Evolutionary conservation across 768 basidiomycete genomes (phyloP).

Genomic region (Gloeostereum incarnatum): DNA sequence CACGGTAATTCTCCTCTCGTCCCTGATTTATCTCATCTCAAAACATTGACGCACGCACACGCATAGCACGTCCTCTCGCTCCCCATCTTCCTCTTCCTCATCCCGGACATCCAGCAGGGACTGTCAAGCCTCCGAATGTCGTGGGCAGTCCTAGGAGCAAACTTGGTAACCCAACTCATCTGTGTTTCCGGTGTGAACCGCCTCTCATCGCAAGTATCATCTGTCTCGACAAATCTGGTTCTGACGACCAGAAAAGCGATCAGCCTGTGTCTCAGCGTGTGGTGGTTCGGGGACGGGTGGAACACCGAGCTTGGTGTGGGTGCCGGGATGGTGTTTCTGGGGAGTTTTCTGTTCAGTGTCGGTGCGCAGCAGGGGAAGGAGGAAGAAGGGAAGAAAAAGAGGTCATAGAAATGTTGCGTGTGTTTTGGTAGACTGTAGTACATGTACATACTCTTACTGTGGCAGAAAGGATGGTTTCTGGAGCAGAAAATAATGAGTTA

Average conservation of each 20-base stretch:
- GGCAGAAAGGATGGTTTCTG: too few species aligned
- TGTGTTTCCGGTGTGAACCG: conserved; percentile 80
- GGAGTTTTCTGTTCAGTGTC: conserved; percentile 52
- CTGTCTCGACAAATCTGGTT: conserved; percentile 74
- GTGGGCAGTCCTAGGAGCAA: conserved; percentile 48
- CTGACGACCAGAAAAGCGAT: conserved; percentile 76
- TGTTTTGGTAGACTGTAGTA: too few species aligned
- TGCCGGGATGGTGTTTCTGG: conserved; percentile 65
- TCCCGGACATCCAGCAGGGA: conserved; percentile 45
- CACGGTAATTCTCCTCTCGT: conserved; percentile 33
- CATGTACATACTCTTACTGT: too few species aligned
- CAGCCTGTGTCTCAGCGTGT: conserved; percentile 72
- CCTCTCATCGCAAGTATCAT: conserved; percentile 73
- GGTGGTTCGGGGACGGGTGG: conserved; percentile 76
- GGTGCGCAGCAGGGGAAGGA: conserved; percentile 10
- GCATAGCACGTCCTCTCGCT: conserved; percentile 70
- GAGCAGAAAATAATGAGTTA: too few species aligned
- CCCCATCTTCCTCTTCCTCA: conserved; percentile 64
- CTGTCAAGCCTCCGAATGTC: conserved; percentile 37
- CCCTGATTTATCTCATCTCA: neutral
- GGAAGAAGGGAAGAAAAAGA: conserved; percentile 7
- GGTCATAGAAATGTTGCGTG: too few species aligned
- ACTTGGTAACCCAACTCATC: conserved; percentile 67
- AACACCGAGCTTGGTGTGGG: conserved; percentile 56
- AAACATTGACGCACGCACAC: neutral